phyloP scores from a whole-genome alignment of 805 yeast species.

The Metschnikowia lochheadii region DNA sequence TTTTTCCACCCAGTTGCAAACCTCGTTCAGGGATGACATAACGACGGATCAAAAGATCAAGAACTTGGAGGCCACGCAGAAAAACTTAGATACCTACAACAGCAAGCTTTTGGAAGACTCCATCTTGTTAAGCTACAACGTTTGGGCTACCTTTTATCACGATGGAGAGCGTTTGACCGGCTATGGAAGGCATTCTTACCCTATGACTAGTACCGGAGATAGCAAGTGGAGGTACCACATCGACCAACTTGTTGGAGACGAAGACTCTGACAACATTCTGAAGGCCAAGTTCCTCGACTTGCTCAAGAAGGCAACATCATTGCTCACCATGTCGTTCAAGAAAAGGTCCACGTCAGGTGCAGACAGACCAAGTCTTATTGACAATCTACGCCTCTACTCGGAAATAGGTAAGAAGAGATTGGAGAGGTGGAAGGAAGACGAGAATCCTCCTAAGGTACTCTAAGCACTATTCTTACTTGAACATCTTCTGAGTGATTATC shows the following conservation, averaged over 20 bases:
- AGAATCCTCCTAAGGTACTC: slow-evolving; percentile 16
- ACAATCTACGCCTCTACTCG: slow-evolving; percentile 21
- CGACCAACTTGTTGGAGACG: background rate
- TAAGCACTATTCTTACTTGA: background rate
- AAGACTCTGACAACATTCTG: background rate
- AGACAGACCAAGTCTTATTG: slow-evolving; percentile 7
- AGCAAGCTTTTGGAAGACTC: slow-evolving; percentile 15
- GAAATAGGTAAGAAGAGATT: slow-evolving; percentile 26
- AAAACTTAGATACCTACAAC: slow-evolving; percentile 25
- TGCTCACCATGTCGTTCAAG: slow-evolving; percentile 14
- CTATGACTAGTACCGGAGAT: slow-evolving; percentile 18
- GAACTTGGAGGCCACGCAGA: slow-evolving; percentile 24
- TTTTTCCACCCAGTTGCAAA: slow-evolving; percentile 25
- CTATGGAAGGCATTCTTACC: slow-evolving; percentile 21
- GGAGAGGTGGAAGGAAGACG: slow-evolving; percentile 24
- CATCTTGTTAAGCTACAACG: slow-evolving; percentile 21
- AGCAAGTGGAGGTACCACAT: slow-evolving; percentile 24
- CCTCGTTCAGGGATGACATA: slow-evolving; percentile 28
- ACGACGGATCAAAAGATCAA: slow-evolving; percentile 20
- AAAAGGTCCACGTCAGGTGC: slow-evolving; percentile 2
- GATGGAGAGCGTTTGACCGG: slow-evolving; percentile 11
- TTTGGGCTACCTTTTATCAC: slow-evolving; percentile 20
- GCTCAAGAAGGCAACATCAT: slow-evolving; percentile 9
- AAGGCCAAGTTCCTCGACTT: slow-evolving; percentile 12
- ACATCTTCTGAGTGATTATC: too few relatives aligned